These are phyloP conservation scores for Trichomonascaceae sp. DNA, from an alignment of 1,139 yeast species.

Conservation along the genomic window DNA sequence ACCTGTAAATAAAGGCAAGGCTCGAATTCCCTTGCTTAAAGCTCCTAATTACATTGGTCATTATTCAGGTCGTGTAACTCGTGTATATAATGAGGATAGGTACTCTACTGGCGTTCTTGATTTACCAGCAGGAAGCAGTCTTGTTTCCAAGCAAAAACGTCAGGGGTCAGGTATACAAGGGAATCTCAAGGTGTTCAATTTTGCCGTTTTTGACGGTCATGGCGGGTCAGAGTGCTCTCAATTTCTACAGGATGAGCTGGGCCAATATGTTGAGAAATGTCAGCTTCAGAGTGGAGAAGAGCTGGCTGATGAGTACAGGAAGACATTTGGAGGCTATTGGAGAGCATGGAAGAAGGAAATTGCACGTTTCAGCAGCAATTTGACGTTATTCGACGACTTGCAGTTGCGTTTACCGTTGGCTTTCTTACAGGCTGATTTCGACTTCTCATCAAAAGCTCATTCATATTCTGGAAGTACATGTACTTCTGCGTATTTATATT, in stretches of 20 bases:
- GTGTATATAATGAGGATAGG: slow-evolving; percentile 76
- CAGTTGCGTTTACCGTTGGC: slow-evolving; percentile 56
- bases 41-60: slow-evolving; percentile 82
- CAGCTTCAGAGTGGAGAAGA: slow-evolving; percentile 35
- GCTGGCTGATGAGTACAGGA: slow-evolving; percentile 47
- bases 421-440: slow-evolving; percentile 55
- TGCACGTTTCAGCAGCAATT: slow-evolving; percentile 37
- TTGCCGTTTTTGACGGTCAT: slow-evolving; percentile 86
- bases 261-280: slow-evolving; percentile 48
- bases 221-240: slow-evolving; percentile 76
- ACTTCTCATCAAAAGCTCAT: slow-evolving; percentile 28
- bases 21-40: slow-evolving; percentile 50
- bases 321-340: slow-evolving; percentile 83
- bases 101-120: slow-evolving; percentile 56
- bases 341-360: slow-evolving; percentile 60
- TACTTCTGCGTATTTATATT: slow-evolving; percentile 67
- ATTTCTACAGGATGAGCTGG: slow-evolving; percentile 50
- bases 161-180: slow-evolving; percentile 8
- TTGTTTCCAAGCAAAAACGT: slow-evolving; percentile 28
- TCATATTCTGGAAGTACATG: slow-evolving; percentile 71
- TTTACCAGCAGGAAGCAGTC: slow-evolving; percentile 37
- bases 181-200: slow-evolving; percentile 46
- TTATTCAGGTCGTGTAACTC: slow-evolving; percentile 64
- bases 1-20: slow-evolving; percentile 14
- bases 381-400: slow-evolving; percentile 47